Conservation (phyloP, 2,329 filamentous ascomycete species). For the Claviceps sp. region DNA sequence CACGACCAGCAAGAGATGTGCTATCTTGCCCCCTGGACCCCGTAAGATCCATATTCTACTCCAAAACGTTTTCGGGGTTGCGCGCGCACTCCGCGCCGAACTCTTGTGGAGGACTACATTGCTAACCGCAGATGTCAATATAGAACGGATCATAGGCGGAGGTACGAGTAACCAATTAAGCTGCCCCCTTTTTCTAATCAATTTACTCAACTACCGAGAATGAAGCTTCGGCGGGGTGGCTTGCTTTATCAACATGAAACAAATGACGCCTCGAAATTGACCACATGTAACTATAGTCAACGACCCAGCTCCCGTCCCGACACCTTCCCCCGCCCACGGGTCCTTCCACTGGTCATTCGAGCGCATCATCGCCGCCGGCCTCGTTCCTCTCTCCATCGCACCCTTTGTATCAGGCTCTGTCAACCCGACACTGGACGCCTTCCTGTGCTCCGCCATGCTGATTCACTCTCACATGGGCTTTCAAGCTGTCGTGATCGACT, state of each 20-base stretch:
- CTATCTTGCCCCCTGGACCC: slow-evolving; percentile 72
- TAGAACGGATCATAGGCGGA: slow-evolving; percentile 63
- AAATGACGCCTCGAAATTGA: slow-evolving; percentile 2
- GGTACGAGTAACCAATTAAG: slow-evolving; percentile 37
- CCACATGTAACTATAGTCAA: slow-evolving; percentile 48
- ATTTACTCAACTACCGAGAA: too few relatives aligned
- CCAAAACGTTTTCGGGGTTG: neutral
- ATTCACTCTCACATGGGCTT: slow-evolving; percentile 95
- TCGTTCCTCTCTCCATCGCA: slow-evolving; percentile 76
- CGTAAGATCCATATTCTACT: slow-evolving; percentile 43
- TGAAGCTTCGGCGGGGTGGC: neutral
- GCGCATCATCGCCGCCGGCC: slow-evolving; percentile 64
- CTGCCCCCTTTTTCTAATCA: neutral
- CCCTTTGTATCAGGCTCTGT: slow-evolving; percentile 87
- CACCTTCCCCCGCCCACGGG: slow-evolving; percentile 64
- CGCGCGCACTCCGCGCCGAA: neutral
- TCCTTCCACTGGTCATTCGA: slow-evolving; percentile 99
- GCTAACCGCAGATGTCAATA: slow-evolving; percentile 27
- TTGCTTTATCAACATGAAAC: neutral
- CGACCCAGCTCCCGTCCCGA: slow-evolving; percentile 65
- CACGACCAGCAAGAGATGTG: slow-evolving; percentile 60
- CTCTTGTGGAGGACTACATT: neutral
- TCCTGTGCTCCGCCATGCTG: slow-evolving; percentile 70
- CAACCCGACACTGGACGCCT: slow-evolving; percentile 77
- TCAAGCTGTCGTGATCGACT: slow-evolving; percentile 81